Percentiles rank a stretch among this genome's conserved stretches.
These are phyloP conservation scores for Tylopilus intermedius DNA, from an alignment of 768 basidiomycete genomes.

Conservation along the genomic window DNA sequence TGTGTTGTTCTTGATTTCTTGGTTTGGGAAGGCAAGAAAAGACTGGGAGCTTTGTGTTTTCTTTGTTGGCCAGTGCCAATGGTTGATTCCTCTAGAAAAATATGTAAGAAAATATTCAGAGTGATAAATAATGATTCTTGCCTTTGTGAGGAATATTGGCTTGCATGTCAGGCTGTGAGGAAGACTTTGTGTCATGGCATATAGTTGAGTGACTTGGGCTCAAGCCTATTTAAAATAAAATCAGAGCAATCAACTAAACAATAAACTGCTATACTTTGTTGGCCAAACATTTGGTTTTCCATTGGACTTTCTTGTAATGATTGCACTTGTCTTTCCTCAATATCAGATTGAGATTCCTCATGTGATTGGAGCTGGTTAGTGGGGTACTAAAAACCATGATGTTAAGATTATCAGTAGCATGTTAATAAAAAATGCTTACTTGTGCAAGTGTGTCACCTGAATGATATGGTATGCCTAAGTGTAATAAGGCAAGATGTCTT, in stretches of 20 bases:
- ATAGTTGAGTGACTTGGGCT: too few species aligned
- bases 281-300: too few species aligned
- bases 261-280: too few species aligned
- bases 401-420: not conserved
- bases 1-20: not conserved
- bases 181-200: not conserved
- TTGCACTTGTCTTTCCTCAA: not conserved
- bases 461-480: not conserved
- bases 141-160: not conserved
- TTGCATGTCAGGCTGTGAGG: not conserved
- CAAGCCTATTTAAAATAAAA: too few species aligned
- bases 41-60: not conserved
- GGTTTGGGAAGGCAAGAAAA: not conserved
- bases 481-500: conserved; percentile 9
- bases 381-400: not conserved
- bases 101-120: not conserved
- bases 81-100: not conserved
- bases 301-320: too few species aligned
- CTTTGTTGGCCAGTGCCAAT: not conserved
- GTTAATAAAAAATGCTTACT: conserved; percentile 1
- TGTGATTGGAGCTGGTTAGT: not conserved
- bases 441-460: not conserved
- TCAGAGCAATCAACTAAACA: too few species aligned
- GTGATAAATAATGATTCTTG: not conserved
- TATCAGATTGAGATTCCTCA: not conserved